Base-by-base conservation (phyloP, 2,329 filamentous ascomycete genomes). In the Sclerotinia nivalis region DNA sequence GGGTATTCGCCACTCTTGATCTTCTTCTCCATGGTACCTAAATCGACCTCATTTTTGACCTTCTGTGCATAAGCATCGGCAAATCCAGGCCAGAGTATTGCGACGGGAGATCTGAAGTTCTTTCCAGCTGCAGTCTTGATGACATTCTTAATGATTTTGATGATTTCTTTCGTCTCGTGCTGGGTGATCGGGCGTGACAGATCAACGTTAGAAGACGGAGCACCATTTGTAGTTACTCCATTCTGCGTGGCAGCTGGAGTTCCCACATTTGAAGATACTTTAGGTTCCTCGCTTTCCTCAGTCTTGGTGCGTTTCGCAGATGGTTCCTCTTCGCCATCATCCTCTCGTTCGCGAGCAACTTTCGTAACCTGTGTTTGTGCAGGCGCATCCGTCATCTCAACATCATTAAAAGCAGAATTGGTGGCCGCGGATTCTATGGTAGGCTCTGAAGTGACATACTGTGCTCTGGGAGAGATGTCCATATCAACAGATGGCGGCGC, bases 81-180 rank as follows among this genome's bases (percentile, higher is more conserved):
- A 54, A 98, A 88, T 40, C 83, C 84, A 54, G 97, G 86, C 80
- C 91, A 92, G 34, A 95, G 82, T 52, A 86, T 87, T 78, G 92
- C 86, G 10, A 98, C 96, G 0, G 96, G 90, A 55, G 89, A 86
- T 73, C 88, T 86, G 82, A 97, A 98, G 68, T 90, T 87, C 9
- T 82, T 81, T 2, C 95, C 92, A 71, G 90, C 88, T 78, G 95
- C 93, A 60, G 93, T 94, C 81, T 97, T 96, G 82, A 96, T 97
- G 69, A 95, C 85, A 66, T 90, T 89, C 45, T 88, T 90, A 66
- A 95, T 82, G 45, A 89, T 85, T 72, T 88, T 87, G 47, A 89
- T 81, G 56, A 92, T 83, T 74, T 88, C 89, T 66, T 86, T 87
- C 69, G 84, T 84, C 74, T 91, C 88, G 67, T 84, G 83, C 0